Conservation (phyloP, 768 basidiomycete species). For the Tubosaeta sp. region DNA sequence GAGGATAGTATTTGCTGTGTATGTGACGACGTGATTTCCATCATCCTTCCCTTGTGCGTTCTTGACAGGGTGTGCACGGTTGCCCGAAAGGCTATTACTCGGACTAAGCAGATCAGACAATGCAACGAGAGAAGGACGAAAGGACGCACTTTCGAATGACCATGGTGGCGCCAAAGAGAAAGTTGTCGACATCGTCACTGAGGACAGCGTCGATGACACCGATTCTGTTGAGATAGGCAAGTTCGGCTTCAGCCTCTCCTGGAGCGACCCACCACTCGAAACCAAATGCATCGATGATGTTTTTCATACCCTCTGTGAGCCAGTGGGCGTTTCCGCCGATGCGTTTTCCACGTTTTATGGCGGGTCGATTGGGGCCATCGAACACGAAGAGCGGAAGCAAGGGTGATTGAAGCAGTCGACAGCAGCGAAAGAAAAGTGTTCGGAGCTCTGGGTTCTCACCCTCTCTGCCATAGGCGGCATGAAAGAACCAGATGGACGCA, state of each 20-base stretch:
- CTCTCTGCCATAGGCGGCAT: constrained; percentile 61
- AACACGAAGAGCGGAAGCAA: constrained; percentile 90
- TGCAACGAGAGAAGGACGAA: background rate
- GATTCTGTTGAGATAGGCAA: constrained; percentile 78
- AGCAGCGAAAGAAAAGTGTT: constrained; percentile 82
- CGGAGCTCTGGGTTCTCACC: constrained; percentile 87
- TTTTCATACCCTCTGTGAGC: constrained; percentile 72
- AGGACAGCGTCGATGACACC: constrained; percentile 85
- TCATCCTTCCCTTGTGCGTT: constrained; percentile 70
- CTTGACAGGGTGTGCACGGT: constrained; percentile 56
- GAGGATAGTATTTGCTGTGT: constrained; percentile 35
- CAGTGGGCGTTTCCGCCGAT: constrained; percentile 59
- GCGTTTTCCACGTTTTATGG: constrained; percentile 73
- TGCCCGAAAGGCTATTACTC: constrained; percentile 69
- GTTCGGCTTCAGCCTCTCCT: constrained; percentile 92
- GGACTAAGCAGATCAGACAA: constrained; percentile 40
- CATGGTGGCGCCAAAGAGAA: constrained; percentile 80
- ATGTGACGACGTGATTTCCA: constrained; percentile 58
- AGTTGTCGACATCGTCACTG: constrained; percentile 91
- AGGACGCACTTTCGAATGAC: constrained; percentile 75
- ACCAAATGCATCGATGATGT: constrained; percentile 73
- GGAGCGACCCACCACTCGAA: constrained; percentile 82
- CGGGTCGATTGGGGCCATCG: constrained; percentile 82
- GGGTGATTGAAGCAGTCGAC: constrained; percentile 69
- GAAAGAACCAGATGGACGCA: constrained; percentile 79